Evolutionary conservation across 768 basidiomycete species (phyloP).

Genomic region (Termitomyces sp.): DNA sequence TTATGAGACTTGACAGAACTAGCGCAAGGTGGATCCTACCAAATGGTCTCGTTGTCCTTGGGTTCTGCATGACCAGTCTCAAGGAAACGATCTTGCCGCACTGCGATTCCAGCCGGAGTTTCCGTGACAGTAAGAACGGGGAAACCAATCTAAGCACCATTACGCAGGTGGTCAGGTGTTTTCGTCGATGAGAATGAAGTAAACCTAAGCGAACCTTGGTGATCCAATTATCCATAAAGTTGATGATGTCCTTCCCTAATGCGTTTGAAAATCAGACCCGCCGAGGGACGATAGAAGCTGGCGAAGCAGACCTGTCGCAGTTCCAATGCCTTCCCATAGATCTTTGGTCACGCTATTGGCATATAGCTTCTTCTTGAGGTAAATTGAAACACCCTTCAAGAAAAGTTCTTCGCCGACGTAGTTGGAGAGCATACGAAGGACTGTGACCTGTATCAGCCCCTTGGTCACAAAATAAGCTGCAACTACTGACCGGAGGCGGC

Average conservation of each 20-base stretch:
- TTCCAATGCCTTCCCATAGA: constrained; percentile 81
- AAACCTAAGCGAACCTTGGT: constrained; percentile 45
- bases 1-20: background rate
- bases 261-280: background rate
- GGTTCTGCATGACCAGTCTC: constrained; percentile 74
- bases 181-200: background rate
- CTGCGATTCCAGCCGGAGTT: constrained; percentile 58
- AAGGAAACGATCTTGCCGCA: constrained; percentile 91
- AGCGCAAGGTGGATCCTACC: constrained; percentile 37
- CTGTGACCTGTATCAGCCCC: constrained; percentile 26
- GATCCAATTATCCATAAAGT: constrained; percentile 91
- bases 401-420: constrained; percentile 88
- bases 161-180: constrained; percentile 26
- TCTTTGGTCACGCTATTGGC: constrained; percentile 81
- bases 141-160: constrained; percentile 53
- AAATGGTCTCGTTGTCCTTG: constrained; percentile 84
- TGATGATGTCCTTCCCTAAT: constrained; percentile 59
- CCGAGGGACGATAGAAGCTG: background rate
- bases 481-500: constrained; percentile 58
- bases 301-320: constrained; percentile 49
- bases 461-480: background rate
- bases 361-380: constrained; percentile 86
- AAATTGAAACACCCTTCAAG: constrained; percentile 83
- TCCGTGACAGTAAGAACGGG: constrained; percentile 89
- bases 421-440: constrained; percentile 90